Conservation (phyloP, 2,329 filamentous ascomycete genomes). For the Bipolaris victoriae region DNA sequence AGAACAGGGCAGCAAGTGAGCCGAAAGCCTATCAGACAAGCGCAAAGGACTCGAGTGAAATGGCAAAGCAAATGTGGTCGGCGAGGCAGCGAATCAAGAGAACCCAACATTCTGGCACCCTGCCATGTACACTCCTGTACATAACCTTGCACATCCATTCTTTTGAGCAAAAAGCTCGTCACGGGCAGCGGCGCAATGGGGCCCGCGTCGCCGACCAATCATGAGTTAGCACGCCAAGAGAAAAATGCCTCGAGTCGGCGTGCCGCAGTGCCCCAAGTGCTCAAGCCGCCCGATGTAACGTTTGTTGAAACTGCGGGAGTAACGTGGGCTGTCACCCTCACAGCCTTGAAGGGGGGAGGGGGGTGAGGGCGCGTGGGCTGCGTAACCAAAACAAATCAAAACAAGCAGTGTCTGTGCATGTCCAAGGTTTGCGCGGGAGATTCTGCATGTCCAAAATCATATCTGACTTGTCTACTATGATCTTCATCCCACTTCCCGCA, state of each 20-base stretch:
- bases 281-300: conserved; percentile 20
- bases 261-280: conserved; percentile 9
- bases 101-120: conserved; percentile 20
- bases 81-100: conserved; percentile 27
- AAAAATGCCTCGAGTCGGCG: conserved; percentile 6
- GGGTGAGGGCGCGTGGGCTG: background rate
- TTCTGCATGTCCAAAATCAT: conserved; percentile 8
- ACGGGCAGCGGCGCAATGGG: conserved; percentile 22
- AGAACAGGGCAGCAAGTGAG: conserved; percentile 13
- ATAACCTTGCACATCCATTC: conserved; percentile 9
- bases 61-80: conserved; percentile 17
- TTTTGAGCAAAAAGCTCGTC: conserved; percentile 16
- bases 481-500: conserved; percentile 9
- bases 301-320: conserved; percentile 18
- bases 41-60: conserved; percentile 6
- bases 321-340: conserved; percentile 17
- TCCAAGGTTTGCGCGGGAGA: background rate
- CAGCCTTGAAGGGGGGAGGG: conserved; percentile 2
- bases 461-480: conserved; percentile 4
- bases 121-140: background rate
- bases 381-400: conserved; percentile 1
- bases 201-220: conserved; percentile 19
- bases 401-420: too few relatives aligned
- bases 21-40: conserved; percentile 12
- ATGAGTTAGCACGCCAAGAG: background rate